Evolutionary conservation across 1,284 basidiomycete genomes (phyloP), one percentile per base, ranked within the genome.

Genomic region (Mycena sp.): DNA sequence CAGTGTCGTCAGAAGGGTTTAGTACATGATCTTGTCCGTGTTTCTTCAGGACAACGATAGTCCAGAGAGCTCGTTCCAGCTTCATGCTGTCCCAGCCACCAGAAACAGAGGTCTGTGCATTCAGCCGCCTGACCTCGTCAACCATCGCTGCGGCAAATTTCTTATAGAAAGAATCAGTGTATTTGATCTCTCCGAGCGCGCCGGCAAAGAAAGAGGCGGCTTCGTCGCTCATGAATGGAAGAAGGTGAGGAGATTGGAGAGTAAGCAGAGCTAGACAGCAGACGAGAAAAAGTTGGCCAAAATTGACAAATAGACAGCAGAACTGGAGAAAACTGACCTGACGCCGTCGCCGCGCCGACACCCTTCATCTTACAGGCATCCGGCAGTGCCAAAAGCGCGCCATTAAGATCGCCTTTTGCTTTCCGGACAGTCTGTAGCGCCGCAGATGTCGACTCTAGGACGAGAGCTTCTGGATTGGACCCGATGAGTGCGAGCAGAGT

Each of bases 141-240:
- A 48, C 49, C 62, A 67, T 58, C n/a, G 65, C 58, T 6, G 38
- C 10, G 10, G 65, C 65, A 23, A 64, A 67, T 43, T 58, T 64
- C 2, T 29, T 32, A 49, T 67, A 67, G 41, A 57, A 67, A 10
- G 62, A 23, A 43, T 64, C 65, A 17, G 65, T 67, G 58, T 67
- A 67, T 30, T 67, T 67, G 17, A 67, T 52, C 25, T 30, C 40
- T 11, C 65, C 65, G 41, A 67, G 46, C 14, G 58, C 32, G 16
- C 35, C 1, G 19, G 50, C 32, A 30, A 67, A 64, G 43, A 67
- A 67, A 0, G 58, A 46, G 9, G 65, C 65, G 45, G 65, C 65
- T 44, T 67, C 65, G 48, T 67, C 65, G 50, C 58, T 61, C 65
- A 67, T 67, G 58, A 67, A 67, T 7, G 65, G 65, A 21, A 67